Base-by-base conservation (phyloP, 2,329 filamentous ascomycete species). In the Sclerotinia minor region DNA sequence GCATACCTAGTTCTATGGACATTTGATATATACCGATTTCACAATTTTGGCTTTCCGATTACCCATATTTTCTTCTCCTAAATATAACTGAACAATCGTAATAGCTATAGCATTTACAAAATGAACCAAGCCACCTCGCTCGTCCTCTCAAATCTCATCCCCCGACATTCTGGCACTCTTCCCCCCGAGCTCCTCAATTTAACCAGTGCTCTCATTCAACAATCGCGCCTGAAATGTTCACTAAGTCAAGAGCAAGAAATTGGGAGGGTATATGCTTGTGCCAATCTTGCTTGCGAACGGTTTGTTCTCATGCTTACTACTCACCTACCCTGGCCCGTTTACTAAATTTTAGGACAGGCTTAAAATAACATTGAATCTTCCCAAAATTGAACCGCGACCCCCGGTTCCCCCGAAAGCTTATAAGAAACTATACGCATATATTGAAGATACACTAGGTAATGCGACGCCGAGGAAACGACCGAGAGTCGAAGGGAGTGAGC, bases 251-350 rank as follows among this genome's bases (percentile, higher is more conserved):
- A 96, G 67, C 93, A 97, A 78, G 94, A 97, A 78, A 88, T 95
- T 71, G 92, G 90, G n/a, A 85, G 94, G 26, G 84, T 86, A 5
- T 95, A 95, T 78, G 91, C 90, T 5, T 97, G 93, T 77, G 91
- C 92, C 19, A 89, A 97, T 79, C 85, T 99, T 69, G 95, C 95
- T 26, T 98, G 94, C 76, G 92, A 94, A 73, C 87, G 92, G 91
- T 92, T 80, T 26, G 55, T 73, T 60, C 29, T 35, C 45, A 60
- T 65, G 1, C 8, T 6, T 2, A 7, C 35, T 41, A 6, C 13
- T 9, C 3, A 19, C 38, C 15, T 1, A 32, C 17, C n/a, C 13
- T 9, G 19, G 59, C n/a, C 15, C 38, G 38, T 26, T 26, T 52
- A 44, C 8, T 45, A 21, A 13, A 13, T 38, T 17, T 45, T 15